phyloP scores from a whole-genome alignment of 371 early-diverging fungal species.

The Syncephalastrum sp. region DNA sequence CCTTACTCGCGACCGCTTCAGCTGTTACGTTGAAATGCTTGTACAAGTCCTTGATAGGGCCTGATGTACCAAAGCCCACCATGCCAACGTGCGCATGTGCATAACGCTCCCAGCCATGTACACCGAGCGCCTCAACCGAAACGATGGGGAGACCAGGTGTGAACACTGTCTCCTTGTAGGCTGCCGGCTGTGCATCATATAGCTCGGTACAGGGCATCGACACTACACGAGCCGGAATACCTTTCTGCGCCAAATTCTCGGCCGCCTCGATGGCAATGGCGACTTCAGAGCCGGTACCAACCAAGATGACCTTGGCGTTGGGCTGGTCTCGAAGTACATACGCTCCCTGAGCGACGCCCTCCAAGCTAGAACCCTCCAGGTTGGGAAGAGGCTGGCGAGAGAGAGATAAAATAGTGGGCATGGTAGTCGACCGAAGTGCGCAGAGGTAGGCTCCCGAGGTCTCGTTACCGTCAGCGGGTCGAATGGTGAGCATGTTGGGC shows the following conservation, averaged over 20 bases:
- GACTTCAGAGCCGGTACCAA: constrained; percentile 97
- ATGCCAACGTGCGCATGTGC: constrained; percentile 47
- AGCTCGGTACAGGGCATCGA: constrained; percentile 94
- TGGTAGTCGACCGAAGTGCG: constrained; percentile 65
- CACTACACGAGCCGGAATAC: constrained; percentile 75
- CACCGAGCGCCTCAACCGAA: constrained; percentile 88
- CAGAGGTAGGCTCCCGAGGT: constrained; percentile 87
- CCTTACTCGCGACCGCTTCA: constrained; percentile 74
- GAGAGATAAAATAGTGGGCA: constrained; percentile 89
- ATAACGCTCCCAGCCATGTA: constrained; percentile 92
- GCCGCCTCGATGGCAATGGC: constrained; percentile 81
- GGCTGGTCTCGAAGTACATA: constrained; percentile 71
- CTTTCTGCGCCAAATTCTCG: constrained; percentile 56
- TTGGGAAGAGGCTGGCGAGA: constrained; percentile 96
- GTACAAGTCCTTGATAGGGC: constrained; percentile 76
- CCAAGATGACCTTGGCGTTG: constrained; percentile 63
- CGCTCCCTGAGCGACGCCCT: constrained; percentile 75
- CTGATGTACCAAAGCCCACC: constrained; percentile 35
- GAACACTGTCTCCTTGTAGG: constrained; percentile 84
- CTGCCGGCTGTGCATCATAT: constrained; percentile 86
- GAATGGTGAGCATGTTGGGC: constrained; percentile 89
- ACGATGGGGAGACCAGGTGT: constrained; percentile 73
- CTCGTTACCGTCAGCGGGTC: constrained; percentile 98
- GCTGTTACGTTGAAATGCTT: constrained; percentile 81
- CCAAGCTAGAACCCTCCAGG: constrained; percentile 80